Conservation (phyloP, 805 yeast species). For the Metschnikowia picachoensis region DNA sequence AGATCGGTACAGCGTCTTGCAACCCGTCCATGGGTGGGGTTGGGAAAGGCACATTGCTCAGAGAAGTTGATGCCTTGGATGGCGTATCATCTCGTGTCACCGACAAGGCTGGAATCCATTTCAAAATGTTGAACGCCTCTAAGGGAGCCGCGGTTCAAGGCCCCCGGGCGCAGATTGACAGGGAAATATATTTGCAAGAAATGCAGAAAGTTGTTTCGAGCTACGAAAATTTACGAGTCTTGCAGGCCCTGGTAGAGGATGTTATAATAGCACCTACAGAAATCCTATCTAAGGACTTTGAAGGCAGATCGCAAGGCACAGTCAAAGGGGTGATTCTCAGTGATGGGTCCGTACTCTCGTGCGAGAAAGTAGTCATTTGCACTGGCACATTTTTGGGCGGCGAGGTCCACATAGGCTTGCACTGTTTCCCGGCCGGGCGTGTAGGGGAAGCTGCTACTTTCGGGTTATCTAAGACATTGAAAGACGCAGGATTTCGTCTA, state of each 20-base stretch:
- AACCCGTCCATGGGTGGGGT: constrained; percentile 98
- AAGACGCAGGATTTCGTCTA: constrained; percentile 70
- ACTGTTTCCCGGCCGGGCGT: constrained; percentile 82
- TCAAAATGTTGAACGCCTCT: constrained; percentile 77
- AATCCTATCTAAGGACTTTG: constrained; percentile 20
- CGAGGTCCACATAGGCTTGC: constrained; percentile 88
- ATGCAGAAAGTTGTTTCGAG: constrained; percentile 67
- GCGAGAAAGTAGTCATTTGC: constrained; percentile 76
- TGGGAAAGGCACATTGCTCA: constrained; percentile 89
- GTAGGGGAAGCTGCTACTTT: constrained; percentile 89
- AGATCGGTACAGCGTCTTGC: constrained; percentile 93
- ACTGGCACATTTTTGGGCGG: constrained; percentile 96
- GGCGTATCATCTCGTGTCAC: constrained; percentile 87
- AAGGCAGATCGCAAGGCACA: constrained; percentile 41
- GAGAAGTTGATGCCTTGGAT: constrained; percentile 95
- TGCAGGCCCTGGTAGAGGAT: constrained; percentile 82
- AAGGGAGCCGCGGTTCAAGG: constrained; percentile 99
- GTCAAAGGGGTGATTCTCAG: constrained; percentile 72
- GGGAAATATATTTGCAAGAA: constrained; percentile 68
- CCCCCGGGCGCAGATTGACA: constrained; percentile 93
- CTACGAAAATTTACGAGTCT: constrained; percentile 54
- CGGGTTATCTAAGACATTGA: constrained; percentile 79
- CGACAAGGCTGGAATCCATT: constrained; percentile 90
- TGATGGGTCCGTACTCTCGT: constrained; percentile 57
- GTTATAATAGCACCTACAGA: constrained; percentile 52